Evolutionary conservation across 805 yeast genomes (phyloP), one percentile per base, ranked within the genome.

Genomic region (Starmerella bombicola): DNA sequence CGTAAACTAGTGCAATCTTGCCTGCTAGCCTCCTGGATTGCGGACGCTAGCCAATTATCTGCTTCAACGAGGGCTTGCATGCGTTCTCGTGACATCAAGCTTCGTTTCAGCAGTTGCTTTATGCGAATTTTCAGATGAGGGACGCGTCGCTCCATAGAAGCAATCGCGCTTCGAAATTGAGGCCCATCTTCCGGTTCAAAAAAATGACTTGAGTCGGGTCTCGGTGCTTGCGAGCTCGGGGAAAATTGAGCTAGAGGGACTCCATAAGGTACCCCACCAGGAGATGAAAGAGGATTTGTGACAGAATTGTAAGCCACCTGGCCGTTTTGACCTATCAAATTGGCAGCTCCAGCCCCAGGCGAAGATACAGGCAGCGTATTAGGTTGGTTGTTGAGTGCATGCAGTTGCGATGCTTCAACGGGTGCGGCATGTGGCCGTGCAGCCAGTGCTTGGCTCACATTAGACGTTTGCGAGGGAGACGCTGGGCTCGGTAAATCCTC

Each of bases 101-200:
- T 55, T 9, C 66, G 56, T 40, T 65, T 65, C 30, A 65, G 53
- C 3, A 66, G 49, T 40, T 50, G 54, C 46, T 66, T 66, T 29
- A 59, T 50, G 21, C 54, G 50, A 19, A 54, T 44, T 35, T 65
- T 64, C 36, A 64, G 45, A 20, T 49, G 42, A 6, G 57, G 55
- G 1, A 64, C 55, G 36, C 54, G 54, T 33, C 62, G 59, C 45
- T 66, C 70, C 49, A 66, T 53, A 6, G 53, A 44, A 12, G 60
- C 54, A 13, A 66, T 51, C 4, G 67, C 58, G 17, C 67, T 65
- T 16, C 70, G 54, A 49, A 66, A 66, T 18, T 63, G 54, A 3
- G 70, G 70, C 6, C 70, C 69, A 37, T 66, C 70, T 38, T 65
- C 69, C 5, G 63, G 61, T 40, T 60, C 63, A n/a, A 57, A 49